A percentile compares a stretch with the other conserved stretches of the same genome.
Conservation (phyloP, 805 yeast genomes). For the Candida nanaspora region DNA sequence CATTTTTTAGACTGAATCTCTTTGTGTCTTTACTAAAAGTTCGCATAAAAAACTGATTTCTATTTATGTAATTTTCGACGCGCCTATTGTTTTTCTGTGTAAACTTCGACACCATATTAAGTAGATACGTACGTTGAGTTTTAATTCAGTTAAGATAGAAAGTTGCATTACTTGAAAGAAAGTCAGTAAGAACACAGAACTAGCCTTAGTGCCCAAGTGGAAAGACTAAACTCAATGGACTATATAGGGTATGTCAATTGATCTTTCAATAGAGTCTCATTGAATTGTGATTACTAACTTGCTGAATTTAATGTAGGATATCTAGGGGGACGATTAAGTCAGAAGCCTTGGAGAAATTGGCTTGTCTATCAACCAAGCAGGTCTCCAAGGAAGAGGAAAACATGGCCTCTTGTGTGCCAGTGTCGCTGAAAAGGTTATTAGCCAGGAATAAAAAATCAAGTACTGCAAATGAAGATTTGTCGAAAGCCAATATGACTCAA, state of each 20-base stretch:
- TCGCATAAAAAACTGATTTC: no score
- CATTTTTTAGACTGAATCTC: no score
- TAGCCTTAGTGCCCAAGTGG: no score
- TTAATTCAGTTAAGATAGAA: no score
- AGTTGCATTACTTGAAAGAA: no score
- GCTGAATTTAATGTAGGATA: constrained; percentile 16
- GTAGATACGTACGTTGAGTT: no score
- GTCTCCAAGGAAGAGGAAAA: constrained; percentile 9
- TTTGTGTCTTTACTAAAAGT: no score
- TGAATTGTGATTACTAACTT: background rate
- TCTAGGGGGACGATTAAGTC: constrained; percentile 29
- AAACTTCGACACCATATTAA: no score
- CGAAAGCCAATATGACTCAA: constrained; percentile 11
- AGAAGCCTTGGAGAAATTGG: constrained; percentile 30
- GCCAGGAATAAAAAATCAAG: constrained; percentile 8
- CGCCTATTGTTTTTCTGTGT: no score
- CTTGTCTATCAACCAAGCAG: constrained; percentile 22
- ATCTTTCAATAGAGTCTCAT: background rate
- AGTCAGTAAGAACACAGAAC: no score
- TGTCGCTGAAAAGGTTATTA: constrained; percentile 14
- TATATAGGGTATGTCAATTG: constrained; percentile 13
- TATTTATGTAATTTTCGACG: no score
- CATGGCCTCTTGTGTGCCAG: constrained; percentile 17
- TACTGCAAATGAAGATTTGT: constrained; percentile 4
- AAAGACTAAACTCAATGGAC: constrained; percentile 11